Base-by-base conservation (phyloP, 768 basidiomycete genomes). In the Mycena rosella region DNA sequence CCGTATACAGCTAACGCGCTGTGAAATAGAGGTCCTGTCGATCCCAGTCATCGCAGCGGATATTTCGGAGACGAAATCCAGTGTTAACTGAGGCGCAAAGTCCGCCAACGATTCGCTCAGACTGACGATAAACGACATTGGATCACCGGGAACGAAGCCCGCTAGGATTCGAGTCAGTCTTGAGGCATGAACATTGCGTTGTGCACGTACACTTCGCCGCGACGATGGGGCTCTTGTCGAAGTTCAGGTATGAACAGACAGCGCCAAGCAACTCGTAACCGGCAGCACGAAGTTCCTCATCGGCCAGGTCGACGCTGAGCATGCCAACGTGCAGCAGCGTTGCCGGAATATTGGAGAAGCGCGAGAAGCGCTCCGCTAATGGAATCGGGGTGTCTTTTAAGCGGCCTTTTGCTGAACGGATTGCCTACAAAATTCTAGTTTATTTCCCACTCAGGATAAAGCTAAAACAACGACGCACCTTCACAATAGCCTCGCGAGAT, bases 11-110 rank as follows among this genome's bases (percentile, higher is more conserved):
- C 85, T 87, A 44, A 93, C 88, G 42, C 90, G 89, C 53, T 92
- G 90, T 1, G 79, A 84, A 74, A 75, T 69, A 3, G 73, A 75
- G 7, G 74, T 65, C 69, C 80, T 79, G 67, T 75, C 84, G 83
- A 81, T 85, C 51, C 83, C 81, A n/a, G 82, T 79, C 83, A 93
- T 88, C 3, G 89, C 87, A 0, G 85, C 86, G 34, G 88, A 88
- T 30, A 96, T 93, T 78, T 96, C 96, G n/a, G 90, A 88, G 59
- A 96, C 82, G 78, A 97, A 94, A 77, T 97, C 96, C 20, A 97
- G 81, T 0, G 95, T 96, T 34, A 97, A 81, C 36, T 93, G 88
- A 14, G 96, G 95, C n/a, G 87, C 88, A 72, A 90, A 90, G 2
- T 82, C 83, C 3, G 94, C 88, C 18, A 96, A 79, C 47, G 86